Base-by-base conservation (phyloP, 345 rosid genomes). In the Eucalyptus camaldulensis region DNA sequence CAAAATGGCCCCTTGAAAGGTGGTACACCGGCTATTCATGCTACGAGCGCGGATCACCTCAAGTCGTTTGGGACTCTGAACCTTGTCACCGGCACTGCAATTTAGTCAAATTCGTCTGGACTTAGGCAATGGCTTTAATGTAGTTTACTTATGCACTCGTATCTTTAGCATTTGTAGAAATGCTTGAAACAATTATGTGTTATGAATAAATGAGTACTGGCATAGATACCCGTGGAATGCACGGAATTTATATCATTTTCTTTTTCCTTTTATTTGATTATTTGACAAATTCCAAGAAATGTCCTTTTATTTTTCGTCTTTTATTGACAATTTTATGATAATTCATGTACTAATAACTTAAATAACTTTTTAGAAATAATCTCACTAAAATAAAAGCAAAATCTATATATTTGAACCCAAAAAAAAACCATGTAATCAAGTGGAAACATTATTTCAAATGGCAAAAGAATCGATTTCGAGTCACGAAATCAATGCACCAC, bases 1-100 rank as follows among this genome's bases (percentile, higher is more conserved):
- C 94, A 94, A 88, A 91, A 90, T 6, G 96, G 95, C 12, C 83
- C 83, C 83, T 37, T 72, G 45, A 37, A 37, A 37, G 83, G 45
- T 3, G 45, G 83, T 11, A 37, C 45, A 2, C 83, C 83, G 2
- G 45, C 83, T 10, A 21, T 21, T 1, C 83, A 72, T 37, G 45
- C 45, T 37, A 5, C 25, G 83, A 37, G 27, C 45, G 14, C 8
- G 3, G 45, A 72, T 72, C 45, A 72, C 37, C 27, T 72, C 27
- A 40, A 7, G 47, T 72, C 83, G 14, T 10, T 10, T 44, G 83
- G 83, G 83, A 21, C 27, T 10, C 83, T 72, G 14, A 21, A 72
- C 45, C 83, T 72, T 19, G 27, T 37, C 45, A 37, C 25, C 25
- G 44, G 81, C 25, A 47, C 8, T 10, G 25, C 45, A 53, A 53